phyloP scores from a whole-genome alignment of 345 rosid genomes.

The Eucalyptus tenuipes region DNA sequence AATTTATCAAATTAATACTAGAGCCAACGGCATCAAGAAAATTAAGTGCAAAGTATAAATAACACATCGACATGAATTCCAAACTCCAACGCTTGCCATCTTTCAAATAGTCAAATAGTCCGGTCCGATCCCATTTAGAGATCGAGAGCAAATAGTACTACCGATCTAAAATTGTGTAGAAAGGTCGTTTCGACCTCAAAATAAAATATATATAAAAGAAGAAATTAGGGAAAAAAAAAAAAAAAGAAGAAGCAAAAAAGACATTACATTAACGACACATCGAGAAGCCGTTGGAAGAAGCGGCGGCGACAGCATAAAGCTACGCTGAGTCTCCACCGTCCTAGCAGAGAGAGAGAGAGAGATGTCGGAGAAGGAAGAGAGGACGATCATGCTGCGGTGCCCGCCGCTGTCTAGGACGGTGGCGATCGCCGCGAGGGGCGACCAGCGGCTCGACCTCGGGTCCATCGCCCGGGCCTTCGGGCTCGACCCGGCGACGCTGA shows the following conservation, averaged over 20 bases:
- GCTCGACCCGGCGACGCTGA: slow-evolving; percentile 57
- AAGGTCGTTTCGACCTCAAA: background rate
- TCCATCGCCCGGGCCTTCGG: slow-evolving; percentile 57
- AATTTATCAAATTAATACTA: background rate
- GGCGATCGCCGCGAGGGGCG: slow-evolving; percentile 27
- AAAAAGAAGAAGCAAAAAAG: fast-evolving
- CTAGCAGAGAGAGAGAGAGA: background rate
- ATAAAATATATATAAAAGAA: background rate
- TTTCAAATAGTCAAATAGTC: too few species aligned
- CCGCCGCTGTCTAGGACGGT: slow-evolving; percentile 38
- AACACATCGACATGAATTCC: background rate
- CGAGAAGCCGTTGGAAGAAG: slow-evolving; percentile 12
- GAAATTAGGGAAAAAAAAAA: background rate
- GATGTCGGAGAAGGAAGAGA: slow-evolving; percentile 3
- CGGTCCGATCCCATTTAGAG: fast-evolving
- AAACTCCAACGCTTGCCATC: too few species aligned
- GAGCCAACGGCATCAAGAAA: fast-evolving
- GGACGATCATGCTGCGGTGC: slow-evolving; percentile 44
- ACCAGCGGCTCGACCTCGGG: slow-evolving; percentile 57
- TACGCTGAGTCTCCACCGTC: background rate
- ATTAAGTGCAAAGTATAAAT: background rate
- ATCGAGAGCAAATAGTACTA: fast-evolving
- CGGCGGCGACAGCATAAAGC: background rate
- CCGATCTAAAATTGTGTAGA: background rate
- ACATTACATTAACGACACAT: background rate